phyloP scores from a whole-genome alignment of 169 alveolate genomes.

The Plasmodium adleri region DNA sequence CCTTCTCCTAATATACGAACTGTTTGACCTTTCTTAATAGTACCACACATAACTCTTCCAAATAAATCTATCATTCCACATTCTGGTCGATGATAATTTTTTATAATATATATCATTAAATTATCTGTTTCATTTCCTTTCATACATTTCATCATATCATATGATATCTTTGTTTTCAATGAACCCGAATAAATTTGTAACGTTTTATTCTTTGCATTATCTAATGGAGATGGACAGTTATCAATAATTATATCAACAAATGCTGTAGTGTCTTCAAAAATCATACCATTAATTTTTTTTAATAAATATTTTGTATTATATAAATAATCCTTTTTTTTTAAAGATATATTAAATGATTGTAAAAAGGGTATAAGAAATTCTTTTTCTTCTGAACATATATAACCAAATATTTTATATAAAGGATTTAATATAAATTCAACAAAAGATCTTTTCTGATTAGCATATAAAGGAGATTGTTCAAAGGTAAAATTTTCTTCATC shows the following conservation, averaged over 20 bases:
- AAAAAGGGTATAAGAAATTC: slow-evolving; percentile 93
- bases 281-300: slow-evolving; percentile 76
- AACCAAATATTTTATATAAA: slow-evolving; percentile 96
- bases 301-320: slow-evolving; percentile 76
- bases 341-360: slow-evolving; percentile 80
- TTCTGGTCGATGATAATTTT: slow-evolving; percentile 95
- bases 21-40: slow-evolving; percentile 93
- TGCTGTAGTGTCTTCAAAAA: slow-evolving; percentile 87
- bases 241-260: slow-evolving; percentile 92
- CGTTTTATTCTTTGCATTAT: slow-evolving; percentile 82
- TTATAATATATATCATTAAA: slow-evolving; percentile 90
- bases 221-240: slow-evolving; percentile 80
- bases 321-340: slow-evolving; percentile 63
- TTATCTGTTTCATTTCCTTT: slow-evolving; percentile 89
- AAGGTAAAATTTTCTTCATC: slow-evolving; percentile 86
- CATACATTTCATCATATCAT: slow-evolving; percentile 75
- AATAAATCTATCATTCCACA: slow-evolving; percentile 94
- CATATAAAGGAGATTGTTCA: slow-evolving; percentile 81
- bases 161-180: slow-evolving; percentile 74
- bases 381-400: slow-evolving; percentile 96
- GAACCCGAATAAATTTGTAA: slow-evolving; percentile 89
- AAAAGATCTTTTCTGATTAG: slow-evolving; percentile 93
- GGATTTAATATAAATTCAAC: slow-evolving; percentile 98
- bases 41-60: slow-evolving; percentile 98
- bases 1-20: slow-evolving; percentile 96